Evolutionary conservation across 805 yeast species (phyloP).

Genomic region (Yueomyces sinensis): DNA sequence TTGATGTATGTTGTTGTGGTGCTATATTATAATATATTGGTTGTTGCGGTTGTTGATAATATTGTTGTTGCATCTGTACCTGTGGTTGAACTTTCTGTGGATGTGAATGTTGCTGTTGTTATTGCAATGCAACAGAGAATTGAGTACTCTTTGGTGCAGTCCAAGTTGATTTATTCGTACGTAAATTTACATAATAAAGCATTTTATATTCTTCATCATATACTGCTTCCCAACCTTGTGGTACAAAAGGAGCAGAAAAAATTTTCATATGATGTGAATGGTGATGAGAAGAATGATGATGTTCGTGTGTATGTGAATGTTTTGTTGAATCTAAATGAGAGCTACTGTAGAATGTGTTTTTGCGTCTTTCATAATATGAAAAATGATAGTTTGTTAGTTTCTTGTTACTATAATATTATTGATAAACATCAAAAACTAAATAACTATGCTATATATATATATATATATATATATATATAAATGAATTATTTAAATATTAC

Average conservation of each 20-base stretch:
- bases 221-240: slow-evolving; percentile 62
- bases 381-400: too few species aligned
- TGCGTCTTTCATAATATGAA: too few species aligned
- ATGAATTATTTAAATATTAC: too few species aligned
- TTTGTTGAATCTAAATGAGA: too few species aligned
- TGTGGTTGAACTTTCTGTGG: slow-evolving; percentile 8
- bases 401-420: too few species aligned
- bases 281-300: too few species aligned
- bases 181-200: slow-evolving; percentile 67
- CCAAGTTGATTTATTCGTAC: slow-evolving; percentile 81
- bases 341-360: too few species aligned
- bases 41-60: slow-evolving; percentile 16
- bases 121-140: not conserved
- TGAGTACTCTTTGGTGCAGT: slow-evolving; percentile 58
- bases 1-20: slow-evolving; percentile 8
- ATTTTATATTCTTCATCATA: slow-evolving; percentile 57
- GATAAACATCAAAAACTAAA: too few species aligned
- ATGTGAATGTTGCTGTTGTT: not conserved
- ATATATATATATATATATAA: too few species aligned
- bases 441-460: too few species aligned
- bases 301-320: too few species aligned
- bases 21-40: slow-evolving; percentile 11
- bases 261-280: too few species aligned
- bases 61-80: slow-evolving; percentile 5
- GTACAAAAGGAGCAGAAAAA: slow-evolving; percentile 31